Conservation (phyloP, 2,329 filamentous ascomycete genomes). For the Colletotrichum liriopes region DNA sequence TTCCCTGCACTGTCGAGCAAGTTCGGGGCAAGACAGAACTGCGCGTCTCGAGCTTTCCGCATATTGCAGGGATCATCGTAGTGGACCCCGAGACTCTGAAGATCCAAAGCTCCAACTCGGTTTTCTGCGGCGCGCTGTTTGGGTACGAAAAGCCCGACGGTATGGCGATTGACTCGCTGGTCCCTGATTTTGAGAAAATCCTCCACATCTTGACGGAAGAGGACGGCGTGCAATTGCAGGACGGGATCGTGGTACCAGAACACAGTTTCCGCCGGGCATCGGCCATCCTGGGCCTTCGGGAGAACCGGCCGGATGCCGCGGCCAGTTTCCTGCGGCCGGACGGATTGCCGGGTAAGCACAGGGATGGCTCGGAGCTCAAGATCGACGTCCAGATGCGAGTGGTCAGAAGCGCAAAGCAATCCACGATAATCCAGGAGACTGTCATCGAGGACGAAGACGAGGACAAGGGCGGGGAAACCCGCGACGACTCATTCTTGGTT, state of each 20-base stretch:
- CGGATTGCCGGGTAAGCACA: slow-evolving; percentile 87
- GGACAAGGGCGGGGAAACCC: slow-evolving; percentile 53
- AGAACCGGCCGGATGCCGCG: slow-evolving; percentile 84
- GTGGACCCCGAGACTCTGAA: slow-evolving; percentile 83
- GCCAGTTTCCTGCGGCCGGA: slow-evolving; percentile 87
- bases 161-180: slow-evolving; percentile 82
- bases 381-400: slow-evolving; percentile 98
- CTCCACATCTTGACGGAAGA: slow-evolving; percentile 87
- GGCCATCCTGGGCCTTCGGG: slow-evolving; percentile 85
- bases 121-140: slow-evolving; percentile 93
- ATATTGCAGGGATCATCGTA: slow-evolving; percentile 97
- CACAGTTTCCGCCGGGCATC: slow-evolving; percentile 94
- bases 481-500: slow-evolving; percentile 62
- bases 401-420: slow-evolving; percentile 86
- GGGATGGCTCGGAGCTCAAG: slow-evolving; percentile 92
- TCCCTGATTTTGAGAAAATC: slow-evolving; percentile 90
- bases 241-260: slow-evolving; percentile 97
- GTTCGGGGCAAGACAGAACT: slow-evolving; percentile 79
- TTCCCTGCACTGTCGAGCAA: slow-evolving; percentile 87
- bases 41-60: slow-evolving; percentile 92
- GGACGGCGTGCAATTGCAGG: slow-evolving; percentile 85
- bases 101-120: slow-evolving; percentile 94
- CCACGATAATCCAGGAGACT: slow-evolving; percentile 73
- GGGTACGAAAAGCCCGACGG: slow-evolving; percentile 89
- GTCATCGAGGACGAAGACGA: slow-evolving; percentile 73